Evolutionary conservation across 1,139 yeast species (phyloP).

Genomic region (Suhomyces anneliseae): DNA sequence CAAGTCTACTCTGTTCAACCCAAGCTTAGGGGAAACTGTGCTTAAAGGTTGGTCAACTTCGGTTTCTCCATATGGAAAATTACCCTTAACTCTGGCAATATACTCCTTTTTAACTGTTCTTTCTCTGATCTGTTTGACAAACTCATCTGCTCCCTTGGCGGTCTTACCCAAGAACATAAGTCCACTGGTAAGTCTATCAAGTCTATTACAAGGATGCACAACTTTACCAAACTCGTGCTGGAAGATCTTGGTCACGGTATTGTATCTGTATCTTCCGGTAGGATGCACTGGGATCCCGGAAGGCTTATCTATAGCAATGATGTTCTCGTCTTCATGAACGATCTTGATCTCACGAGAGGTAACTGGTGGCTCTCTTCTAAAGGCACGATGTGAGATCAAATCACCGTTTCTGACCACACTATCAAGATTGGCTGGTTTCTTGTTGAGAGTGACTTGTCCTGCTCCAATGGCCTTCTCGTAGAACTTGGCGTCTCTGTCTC

Average conservation of each 20-base stretch:
- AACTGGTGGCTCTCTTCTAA: constrained; percentile 91
- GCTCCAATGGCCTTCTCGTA: constrained; percentile 65
- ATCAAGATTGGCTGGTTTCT: constrained; percentile 61
- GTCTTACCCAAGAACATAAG: constrained; percentile 89
- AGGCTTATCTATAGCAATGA: constrained; percentile 90
- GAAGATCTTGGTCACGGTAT: constrained; percentile 80
- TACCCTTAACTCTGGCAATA: constrained; percentile 83
- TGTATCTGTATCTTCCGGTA: constrained; percentile 86
- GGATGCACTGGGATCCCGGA: constrained; percentile 97
- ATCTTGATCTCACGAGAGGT: constrained; percentile 67
- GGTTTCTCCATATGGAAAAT: constrained; percentile 47
- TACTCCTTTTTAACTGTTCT: constrained; percentile 80
- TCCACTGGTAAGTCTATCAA: constrained; percentile 92
- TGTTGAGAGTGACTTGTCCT: constrained; percentile 77
- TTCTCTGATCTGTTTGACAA: constrained; percentile 73
- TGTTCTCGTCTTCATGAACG: constrained; percentile 75
- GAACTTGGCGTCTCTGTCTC: constrained; percentile 73
- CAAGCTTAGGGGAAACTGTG: constrained; percentile 76
- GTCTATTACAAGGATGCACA: constrained; percentile 87
- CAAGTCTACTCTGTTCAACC: constrained; percentile 68
- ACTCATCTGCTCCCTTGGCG: constrained; percentile 73
- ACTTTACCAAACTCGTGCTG: constrained; percentile 62
- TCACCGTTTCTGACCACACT: constrained; percentile 81
- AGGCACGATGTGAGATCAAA: constrained; percentile 75
- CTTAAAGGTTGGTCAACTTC: constrained; percentile 66